Conservation (phyloP, 2,329 filamentous ascomycete genomes). For the Penicillium hesseltinei region DNA sequence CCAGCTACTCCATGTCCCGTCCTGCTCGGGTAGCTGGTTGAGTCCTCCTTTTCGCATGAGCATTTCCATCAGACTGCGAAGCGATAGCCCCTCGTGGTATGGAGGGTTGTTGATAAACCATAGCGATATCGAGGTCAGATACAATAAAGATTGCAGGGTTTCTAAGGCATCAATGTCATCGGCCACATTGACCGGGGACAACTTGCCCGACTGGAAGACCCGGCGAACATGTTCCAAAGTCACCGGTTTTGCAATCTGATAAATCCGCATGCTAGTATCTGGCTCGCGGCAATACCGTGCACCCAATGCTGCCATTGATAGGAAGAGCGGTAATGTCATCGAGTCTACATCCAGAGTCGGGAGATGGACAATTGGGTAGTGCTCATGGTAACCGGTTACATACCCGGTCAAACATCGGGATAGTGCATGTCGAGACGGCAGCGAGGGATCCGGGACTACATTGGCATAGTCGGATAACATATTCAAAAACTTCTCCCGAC, state of each 20-base stretch:
- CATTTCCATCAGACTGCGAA: constrained; percentile 32
- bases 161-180: constrained; percentile 29
- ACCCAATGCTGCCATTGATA: constrained; percentile 34
- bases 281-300: constrained; percentile 36
- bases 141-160: constrained; percentile 29
- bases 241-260: constrained; percentile 32
- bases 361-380: constrained; percentile 36
- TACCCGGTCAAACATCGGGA: constrained; percentile 36
- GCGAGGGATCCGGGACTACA: constrained; percentile 27
- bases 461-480: constrained; percentile 26
- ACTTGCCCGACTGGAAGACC: constrained; percentile 26
- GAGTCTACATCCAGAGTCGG: constrained; percentile 31
- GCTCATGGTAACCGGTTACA: constrained; percentile 34
- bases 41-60: constrained; percentile 30
- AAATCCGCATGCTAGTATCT: constrained; percentile 33
- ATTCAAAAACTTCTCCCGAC: constrained; percentile 28
- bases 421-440: constrained; percentile 35
- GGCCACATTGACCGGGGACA: constrained; percentile 12
- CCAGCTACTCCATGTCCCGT: constrained; percentile 37
- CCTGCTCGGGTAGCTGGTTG: constrained; percentile 28
- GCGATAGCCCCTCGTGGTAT: constrained; percentile 29
- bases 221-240: constrained; percentile 33
- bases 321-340: constrained; percentile 26
- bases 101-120: constrained; percentile 36
- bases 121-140: constrained; percentile 30